Evolutionary conservation across 352 stramenopile species (phyloP), one percentile per base, ranked within the genome.

Genomic region (Phytopythium vexans): DNA sequence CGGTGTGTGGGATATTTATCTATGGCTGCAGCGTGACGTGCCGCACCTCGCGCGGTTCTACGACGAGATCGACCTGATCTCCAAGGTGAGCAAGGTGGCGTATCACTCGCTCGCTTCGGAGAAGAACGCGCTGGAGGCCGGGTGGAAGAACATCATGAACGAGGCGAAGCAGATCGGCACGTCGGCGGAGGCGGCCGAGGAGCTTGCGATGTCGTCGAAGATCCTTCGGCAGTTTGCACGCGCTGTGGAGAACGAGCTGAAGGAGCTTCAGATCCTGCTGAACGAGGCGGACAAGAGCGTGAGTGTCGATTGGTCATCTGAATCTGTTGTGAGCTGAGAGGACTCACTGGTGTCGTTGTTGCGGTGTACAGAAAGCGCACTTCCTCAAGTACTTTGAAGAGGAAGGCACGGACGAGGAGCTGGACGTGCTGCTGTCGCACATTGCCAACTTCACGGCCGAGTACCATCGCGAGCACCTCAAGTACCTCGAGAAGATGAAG

Each of bases 321-420:
- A n/a, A 1, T 34, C 14, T 41, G 8, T 41, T 5, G 31, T 14
- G 12, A 48, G n/a, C 21, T n/a, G 27, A 6, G 38, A 31, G 31
- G 16, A 41, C 41, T 32, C 5, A 12, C 57, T 8, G 40, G 37
- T 41, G 11, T 35, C 10, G 41, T 41, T 40, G 21, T 43, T 44
- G 11, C 14, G 34, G 12, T 21, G 45, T 16, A 41, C 27, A 86
- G 75, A 94, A 92, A 81, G 57, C 61, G 7, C 67, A 76, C 11
- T 92, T 92, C 52, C 64, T 94, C 8, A 71, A 89, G 50, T 92
- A 92, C 55, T 90, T 94, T 52, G 83, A 91, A 60, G 83, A 94
- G 54, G 77, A 92, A 49, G 83, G 88, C 16, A 88, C 77, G 3
- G 72, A 82, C 33, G 82, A 94, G 44, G 78, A 90, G 52, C 52